These are phyloP conservation scores for Sporobolomyces pararoseus DNA, from an alignment of 768 basidiomycete genomes.

Conservation along the genomic window DNA sequence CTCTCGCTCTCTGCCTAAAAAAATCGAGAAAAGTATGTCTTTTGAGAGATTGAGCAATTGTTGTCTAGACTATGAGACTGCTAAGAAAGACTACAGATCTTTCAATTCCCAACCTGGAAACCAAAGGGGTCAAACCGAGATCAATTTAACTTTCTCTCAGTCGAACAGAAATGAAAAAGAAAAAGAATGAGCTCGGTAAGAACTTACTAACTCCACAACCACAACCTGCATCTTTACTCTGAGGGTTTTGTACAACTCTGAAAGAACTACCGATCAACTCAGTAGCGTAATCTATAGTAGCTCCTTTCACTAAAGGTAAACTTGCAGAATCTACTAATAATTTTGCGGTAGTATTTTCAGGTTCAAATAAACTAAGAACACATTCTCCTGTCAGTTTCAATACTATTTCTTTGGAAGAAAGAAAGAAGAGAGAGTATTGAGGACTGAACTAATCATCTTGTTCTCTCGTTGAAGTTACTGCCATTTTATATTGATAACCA, in stretches of 20 bases:
- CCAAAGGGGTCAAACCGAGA: neutral
- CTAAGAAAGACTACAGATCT: slow-evolving; percentile 15
- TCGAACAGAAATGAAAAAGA: neutral
- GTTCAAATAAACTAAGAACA: slow-evolving; percentile 13
- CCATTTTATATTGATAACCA: slow-evolving; percentile 94
- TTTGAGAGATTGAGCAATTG: too few species aligned
- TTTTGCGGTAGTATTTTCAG: neutral
- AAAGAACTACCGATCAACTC: slow-evolving; percentile 94
- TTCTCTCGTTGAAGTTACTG: slow-evolving; percentile 61
- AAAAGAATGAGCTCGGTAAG: neutral
- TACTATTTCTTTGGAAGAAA: too few species aligned
- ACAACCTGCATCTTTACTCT: slow-evolving; percentile 75
- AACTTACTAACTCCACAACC: slow-evolving; percentile 71
- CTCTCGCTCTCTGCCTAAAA: too few species aligned
- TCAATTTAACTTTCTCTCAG: neutral
- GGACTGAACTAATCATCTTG: slow-evolving; percentile 77
- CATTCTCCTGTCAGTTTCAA: neutral
- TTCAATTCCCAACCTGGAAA: slow-evolving; percentile 40
- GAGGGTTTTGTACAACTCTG: slow-evolving; percentile 75
- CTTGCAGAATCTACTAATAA: slow-evolving; percentile 82
- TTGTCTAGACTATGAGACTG: too few species aligned
- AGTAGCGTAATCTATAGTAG: slow-evolving; percentile 83
- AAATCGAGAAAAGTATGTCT: too few species aligned
- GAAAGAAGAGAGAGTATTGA: neutral
- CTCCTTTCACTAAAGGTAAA: slow-evolving; percentile 75